Conservation (phyloP, 2,329 filamentous ascomycete species). For the Fusarium sterilihyphosum region DNA sequence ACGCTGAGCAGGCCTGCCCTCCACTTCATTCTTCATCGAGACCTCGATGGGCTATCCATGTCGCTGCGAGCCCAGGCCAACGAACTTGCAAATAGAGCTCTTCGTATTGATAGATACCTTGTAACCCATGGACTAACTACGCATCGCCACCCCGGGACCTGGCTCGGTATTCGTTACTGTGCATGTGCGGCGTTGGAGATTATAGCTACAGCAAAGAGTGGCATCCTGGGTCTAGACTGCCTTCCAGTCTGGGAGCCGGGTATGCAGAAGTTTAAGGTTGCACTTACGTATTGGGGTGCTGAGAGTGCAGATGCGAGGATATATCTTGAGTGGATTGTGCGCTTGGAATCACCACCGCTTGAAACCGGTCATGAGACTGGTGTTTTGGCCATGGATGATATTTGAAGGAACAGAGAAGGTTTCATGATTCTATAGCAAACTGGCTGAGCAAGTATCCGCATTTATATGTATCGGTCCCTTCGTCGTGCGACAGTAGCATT, state of each 20-base stretch:
- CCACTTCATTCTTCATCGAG: too few relatives aligned
- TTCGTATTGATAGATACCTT: too few relatives aligned
- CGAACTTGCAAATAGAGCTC: too few relatives aligned
- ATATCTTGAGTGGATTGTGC: not conserved
- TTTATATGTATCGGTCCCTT: not conserved
- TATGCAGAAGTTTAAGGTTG: not conserved
- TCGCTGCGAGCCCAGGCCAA: too few relatives aligned
- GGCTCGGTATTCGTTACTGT: not conserved
- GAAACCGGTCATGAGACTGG: not conserved
- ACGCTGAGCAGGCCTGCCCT: too few relatives aligned
- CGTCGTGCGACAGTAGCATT: not conserved
- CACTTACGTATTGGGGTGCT: not conserved
- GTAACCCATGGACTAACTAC: too few relatives aligned
- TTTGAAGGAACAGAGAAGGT: not conserved
- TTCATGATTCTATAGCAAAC: not conserved
- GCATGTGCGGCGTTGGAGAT: not conserved
- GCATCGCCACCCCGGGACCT: not conserved
- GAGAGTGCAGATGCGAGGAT: not conserved
- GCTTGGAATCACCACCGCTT: not conserved
- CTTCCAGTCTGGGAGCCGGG: not conserved
- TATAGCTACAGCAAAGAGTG: not conserved
- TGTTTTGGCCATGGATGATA: not conserved
- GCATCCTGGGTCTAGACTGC: not conserved
- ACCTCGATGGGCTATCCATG: too few relatives aligned
- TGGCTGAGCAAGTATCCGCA: not conserved